Percentiles rank a stretch among this genome's conserved stretches.
phyloP scores from a whole-genome alignment of 805 yeast species.

The Metschnikowia anglica region DNA sequence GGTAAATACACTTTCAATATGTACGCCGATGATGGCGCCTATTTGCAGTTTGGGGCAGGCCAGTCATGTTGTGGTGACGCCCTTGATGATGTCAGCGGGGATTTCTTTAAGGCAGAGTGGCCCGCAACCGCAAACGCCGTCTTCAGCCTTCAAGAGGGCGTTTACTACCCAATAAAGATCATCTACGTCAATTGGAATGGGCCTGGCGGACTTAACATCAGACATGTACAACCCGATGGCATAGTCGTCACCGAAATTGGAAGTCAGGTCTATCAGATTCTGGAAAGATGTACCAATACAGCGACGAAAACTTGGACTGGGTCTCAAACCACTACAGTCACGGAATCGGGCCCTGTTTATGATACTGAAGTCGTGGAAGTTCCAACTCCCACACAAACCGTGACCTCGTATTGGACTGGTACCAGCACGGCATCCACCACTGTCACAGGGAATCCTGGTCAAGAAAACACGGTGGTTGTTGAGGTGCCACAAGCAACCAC shows the following conservation, averaged over 20 bases:
- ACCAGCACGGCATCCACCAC: conserved; percentile 9
- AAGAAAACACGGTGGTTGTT: conserved; percentile 16
- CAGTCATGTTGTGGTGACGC: conserved; percentile 10
- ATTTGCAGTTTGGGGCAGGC: conserved; percentile 9
- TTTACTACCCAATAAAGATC: conserved; percentile 11
- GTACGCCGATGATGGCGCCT: conserved; percentile 11
- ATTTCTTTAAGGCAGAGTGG: conserved; percentile 8
- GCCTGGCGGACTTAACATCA: conserved; percentile 5
- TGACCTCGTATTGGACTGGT: conserved; percentile 20
- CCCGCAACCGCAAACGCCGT: conserved; percentile 2
- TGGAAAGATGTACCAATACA: not conserved
- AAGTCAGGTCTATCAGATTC: conserved; percentile 1
- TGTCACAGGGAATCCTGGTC: conserved; percentile 8
- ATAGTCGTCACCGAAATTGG: conserved; percentile 1
- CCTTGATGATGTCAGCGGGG: conserved; percentile 4
- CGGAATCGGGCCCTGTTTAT: conserved; percentile 6
- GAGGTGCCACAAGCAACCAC: conserved; percentile 15
- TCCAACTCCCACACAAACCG: conserved; percentile 16
- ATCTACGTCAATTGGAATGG: conserved; percentile 8
- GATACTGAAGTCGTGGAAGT: conserved; percentile 17
- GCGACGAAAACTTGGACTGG: conserved; percentile 10
- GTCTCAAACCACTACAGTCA: not conserved
- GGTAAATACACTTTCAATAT: conserved; percentile 9
- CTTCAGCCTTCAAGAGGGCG: conserved; percentile 4
- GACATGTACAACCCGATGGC: conserved; percentile 6